These are phyloP conservation scores for Blakeslea trispora DNA, from an alignment of 371 early-diverging fungal genomes.

Conservation along the genomic window DNA sequence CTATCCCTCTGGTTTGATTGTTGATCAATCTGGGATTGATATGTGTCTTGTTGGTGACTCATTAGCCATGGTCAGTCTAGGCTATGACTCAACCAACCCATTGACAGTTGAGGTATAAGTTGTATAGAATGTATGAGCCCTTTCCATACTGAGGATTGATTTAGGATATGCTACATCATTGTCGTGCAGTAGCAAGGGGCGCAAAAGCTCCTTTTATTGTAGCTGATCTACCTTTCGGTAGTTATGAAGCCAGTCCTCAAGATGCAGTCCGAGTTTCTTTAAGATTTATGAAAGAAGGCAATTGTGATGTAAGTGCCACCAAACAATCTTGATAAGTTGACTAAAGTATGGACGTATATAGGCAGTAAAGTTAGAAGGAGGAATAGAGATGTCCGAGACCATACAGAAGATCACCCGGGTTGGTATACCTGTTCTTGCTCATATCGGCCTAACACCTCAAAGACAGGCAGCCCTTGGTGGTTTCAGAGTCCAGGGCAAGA, in stretches of 20 bases:
- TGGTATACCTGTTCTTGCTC: conserved; percentile 92
- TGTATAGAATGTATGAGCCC: background rate
- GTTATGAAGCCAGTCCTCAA: conserved; percentile 78
- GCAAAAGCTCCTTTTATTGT: conserved; percentile 75
- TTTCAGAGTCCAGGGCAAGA: conserved; percentile 91
- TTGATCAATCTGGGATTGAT: conserved; percentile 84
- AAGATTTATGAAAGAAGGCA: conserved; percentile 84
- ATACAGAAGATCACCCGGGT: conserved; percentile 73
- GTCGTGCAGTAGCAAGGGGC: conserved; percentile 87
- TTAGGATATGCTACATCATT: conserved; percentile 96
- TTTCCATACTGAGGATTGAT: background rate
- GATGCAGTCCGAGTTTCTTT: conserved; percentile 78
- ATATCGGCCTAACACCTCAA: conserved; percentile 96
- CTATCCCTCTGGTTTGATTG: conserved; percentile 86
- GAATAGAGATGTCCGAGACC: conserved; percentile 78
- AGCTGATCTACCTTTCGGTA: conserved; percentile 91
- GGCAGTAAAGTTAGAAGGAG: conserved; percentile 96
- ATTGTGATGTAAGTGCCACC: conserved; percentile 66
- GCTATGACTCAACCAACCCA: conserved; percentile 81
- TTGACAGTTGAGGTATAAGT: conserved; percentile 79
- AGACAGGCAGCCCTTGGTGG: conserved; percentile 85
- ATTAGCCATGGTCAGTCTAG: conserved; percentile 94
- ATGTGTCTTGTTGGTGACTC: conserved; percentile 93
- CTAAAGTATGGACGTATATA: conserved; percentile 20
- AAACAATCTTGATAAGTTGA: no score